Conservation (phyloP, 345 rosid species). For the Eucalyptus pauciflora region DNA sequence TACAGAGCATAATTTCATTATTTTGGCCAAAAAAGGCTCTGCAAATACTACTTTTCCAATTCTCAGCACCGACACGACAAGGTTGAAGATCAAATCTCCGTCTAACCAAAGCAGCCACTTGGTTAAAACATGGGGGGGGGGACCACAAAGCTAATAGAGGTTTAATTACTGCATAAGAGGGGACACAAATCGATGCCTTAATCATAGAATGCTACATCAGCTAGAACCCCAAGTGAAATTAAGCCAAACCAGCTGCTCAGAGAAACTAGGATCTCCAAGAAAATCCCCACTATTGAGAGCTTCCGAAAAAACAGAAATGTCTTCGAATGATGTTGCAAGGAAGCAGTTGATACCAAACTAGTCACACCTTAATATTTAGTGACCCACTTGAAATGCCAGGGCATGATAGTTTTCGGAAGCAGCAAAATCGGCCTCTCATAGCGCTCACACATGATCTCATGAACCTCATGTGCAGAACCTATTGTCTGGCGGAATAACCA, state of each 20-base stretch:
- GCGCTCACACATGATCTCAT: background rate
- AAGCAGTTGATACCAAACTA: background rate
- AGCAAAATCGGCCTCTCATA: background rate
- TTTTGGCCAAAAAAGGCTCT: background rate
- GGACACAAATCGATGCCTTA: background rate
- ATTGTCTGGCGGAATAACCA: background rate
- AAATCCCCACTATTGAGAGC: background rate
- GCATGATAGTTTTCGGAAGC: background rate
- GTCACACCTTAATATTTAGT: background rate
- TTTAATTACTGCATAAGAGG: background rate
- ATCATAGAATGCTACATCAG: background rate
- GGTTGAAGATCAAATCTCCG: background rate
- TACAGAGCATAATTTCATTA: background rate
- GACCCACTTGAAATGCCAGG: background rate
- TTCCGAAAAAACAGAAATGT: background rate
- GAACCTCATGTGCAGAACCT: background rate
- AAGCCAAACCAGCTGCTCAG: background rate
- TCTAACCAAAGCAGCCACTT: background rate
- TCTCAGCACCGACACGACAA: background rate
- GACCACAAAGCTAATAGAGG: background rate
- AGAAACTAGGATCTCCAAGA: background rate
- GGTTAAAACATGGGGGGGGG: background rate
- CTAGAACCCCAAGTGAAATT: background rate
- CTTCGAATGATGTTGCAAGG: background rate
- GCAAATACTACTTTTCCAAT: background rate